These are phyloP conservation scores for Penicillium expansum DNA, from an alignment of 2,329 filamentous ascomycete species.

Conservation along the genomic window DNA sequence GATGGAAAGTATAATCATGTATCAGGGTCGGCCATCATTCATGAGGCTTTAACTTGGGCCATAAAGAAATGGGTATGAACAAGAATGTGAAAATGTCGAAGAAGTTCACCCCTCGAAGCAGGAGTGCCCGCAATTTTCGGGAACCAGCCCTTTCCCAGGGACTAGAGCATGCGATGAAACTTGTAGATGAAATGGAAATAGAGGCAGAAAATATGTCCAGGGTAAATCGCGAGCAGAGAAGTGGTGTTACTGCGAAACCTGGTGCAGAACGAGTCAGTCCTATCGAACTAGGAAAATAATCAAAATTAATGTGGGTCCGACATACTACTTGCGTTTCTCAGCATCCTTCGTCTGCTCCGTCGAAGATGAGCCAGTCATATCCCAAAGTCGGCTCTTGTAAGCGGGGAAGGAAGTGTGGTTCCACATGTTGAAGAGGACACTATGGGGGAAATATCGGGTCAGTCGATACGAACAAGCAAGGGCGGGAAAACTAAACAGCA, in stretches of 20 bases:
- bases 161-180: background rate
- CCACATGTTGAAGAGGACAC: slow-evolving; percentile 51
- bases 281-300: background rate
- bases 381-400: slow-evolving; percentile 47
- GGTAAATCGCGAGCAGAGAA: background rate
- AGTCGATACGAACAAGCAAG: background rate
- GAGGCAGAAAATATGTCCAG: background rate
- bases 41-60: slow-evolving; percentile 6
- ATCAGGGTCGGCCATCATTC: slow-evolving; percentile 4
- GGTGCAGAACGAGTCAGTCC: background rate
- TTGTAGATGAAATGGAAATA: background rate
- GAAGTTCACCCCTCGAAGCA: background rate
- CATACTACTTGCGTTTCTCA: slow-evolving; percentile 30
- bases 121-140: background rate
- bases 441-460: slow-evolving; percentile 16
- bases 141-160: background rate
- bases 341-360: slow-evolving; percentile 15
- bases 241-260: background rate
- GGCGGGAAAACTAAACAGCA: background rate
- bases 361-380: slow-evolving; percentile 27
- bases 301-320: background rate
- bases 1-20: background rate
- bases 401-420: slow-evolving; percentile 48
- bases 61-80: background rate
- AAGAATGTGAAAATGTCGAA: background rate